A percentile compares a stretch with the other conserved stretches of the same genome.
Conservation (phyloP, 176 grass and related monocot species). For the maize (Zea mays) region Zm-B73-REFERENCE-NAM-5.0 NC_050101.1:159878501-159879000, state of each 20-base stretch:
- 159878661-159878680: conserved; percentile 71
- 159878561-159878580: conserved; percentile 26
- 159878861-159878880: neutral
- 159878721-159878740: conserved; percentile 49
- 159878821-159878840: conserved; percentile 21
- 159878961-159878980: conserved; percentile 68
- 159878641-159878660: conserved; percentile 39
- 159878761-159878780: conserved; percentile 80
- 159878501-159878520: conserved; percentile 68
- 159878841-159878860: conserved; percentile 70
- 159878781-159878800: conserved; percentile 72
- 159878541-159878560: conserved; percentile 45
- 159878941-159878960: conserved; percentile 60
- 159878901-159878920: conserved; percentile 82
- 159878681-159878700: conserved; percentile 52
- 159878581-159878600: conserved; percentile 58
- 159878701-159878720: conserved; percentile 22
- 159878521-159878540: conserved; percentile 65
- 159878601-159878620: conserved; percentile 85
- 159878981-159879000: conserved; percentile 65
- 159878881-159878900: conserved; percentile 52
- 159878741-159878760: conserved; percentile 69
- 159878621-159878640: conserved; percentile 75
- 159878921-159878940: conserved; percentile 76
- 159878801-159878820: conserved; percentile 55